Evolutionary conservation across 139 green algal species (phyloP).

Genomic region (Coelastrella sp.): DNA sequence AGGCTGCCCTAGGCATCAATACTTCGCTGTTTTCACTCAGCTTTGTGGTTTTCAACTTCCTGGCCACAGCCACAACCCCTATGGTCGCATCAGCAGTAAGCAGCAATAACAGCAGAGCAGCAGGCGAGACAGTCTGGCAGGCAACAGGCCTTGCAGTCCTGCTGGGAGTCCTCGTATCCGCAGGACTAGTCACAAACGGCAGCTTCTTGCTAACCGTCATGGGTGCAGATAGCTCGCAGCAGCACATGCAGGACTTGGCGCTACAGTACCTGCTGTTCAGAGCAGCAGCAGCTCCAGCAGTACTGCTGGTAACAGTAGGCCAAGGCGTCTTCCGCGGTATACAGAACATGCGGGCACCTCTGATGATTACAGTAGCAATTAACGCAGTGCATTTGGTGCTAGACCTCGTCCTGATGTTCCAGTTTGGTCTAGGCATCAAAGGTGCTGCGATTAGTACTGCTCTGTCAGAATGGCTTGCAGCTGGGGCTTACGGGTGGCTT

Average conservation of each 20-base stretch:
- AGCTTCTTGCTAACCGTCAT: conserved; percentile 66
- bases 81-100: conserved; percentile 70
- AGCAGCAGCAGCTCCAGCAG: conserved; percentile 67
- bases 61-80: conserved; percentile 83
- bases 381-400: conserved; percentile 77
- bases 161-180: conserved; percentile 59
- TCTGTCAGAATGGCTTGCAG: conserved; percentile 67
- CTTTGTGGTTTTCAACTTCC: conserved; percentile 88
- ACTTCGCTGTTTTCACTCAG: conserved; percentile 75
- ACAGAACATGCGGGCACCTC: conserved; percentile 77
- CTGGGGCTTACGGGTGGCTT: conserved; percentile 61
- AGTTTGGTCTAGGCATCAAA: conserved; percentile 53
- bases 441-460: conserved; percentile 72
- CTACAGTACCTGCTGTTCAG: conserved; percentile 64
- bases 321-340: conserved; percentile 76
- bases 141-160: conserved; percentile 56
- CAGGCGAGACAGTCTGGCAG: conserved; percentile 55
- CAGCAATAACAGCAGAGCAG: conserved; percentile 48
- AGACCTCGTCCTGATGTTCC: conserved; percentile 50
- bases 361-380: conserved; percentile 69
- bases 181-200: conserved; percentile 37
- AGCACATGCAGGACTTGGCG: conserved; percentile 55
- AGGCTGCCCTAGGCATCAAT: conserved; percentile 82
- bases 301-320: conserved; percentile 71
- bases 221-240: conserved; percentile 60